phyloP scores from a whole-genome alignment of 1,284 basidiomycete species.

The Sphagnurus paluster region DNA sequence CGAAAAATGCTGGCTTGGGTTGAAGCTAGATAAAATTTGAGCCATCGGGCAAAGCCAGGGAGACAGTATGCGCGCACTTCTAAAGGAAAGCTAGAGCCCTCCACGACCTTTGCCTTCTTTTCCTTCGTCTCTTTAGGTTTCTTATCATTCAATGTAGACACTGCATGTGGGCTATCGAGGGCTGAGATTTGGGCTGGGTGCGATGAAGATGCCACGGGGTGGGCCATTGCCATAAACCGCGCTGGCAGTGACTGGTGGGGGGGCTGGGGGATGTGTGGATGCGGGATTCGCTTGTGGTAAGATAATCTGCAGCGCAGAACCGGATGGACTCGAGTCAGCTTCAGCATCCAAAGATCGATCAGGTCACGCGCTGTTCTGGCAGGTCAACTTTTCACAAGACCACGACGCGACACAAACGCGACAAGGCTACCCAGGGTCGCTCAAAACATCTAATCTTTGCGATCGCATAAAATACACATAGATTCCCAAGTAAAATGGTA shows the following conservation, averaged over 20 bases:
- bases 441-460: conserved; percentile 14
- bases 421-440: conserved; percentile 2
- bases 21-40: conserved; percentile 53
- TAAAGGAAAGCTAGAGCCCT: conserved; percentile 52
- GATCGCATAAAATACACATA: conserved; percentile 6
- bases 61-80: conserved; percentile 47
- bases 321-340: conserved; percentile 33
- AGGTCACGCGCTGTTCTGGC: conserved; percentile 32
- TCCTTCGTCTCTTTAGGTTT: conserved; percentile 52
- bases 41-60: conserved; percentile 4
- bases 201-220: conserved; percentile 40
- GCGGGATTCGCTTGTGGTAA: conserved; percentile 25
- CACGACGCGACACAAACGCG: conserved; percentile 3
- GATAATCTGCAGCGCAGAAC: conserved; percentile 28
- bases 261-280: conserved; percentile 13
- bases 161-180: conserved; percentile 32
- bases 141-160: conserved; percentile 35
- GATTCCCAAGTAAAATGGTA: background rate
- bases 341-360: conserved; percentile 39
- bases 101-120: conserved; percentile 52
- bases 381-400: too few relatives aligned
- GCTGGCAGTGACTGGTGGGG: conserved; percentile 14
- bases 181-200: conserved; percentile 39
- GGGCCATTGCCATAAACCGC: conserved; percentile 34
- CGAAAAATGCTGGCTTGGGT: conserved; percentile 87